Conservation (phyloP, 2,329 filamentous ascomycete genomes). For the Torrubiella hemipterigena region DNA sequence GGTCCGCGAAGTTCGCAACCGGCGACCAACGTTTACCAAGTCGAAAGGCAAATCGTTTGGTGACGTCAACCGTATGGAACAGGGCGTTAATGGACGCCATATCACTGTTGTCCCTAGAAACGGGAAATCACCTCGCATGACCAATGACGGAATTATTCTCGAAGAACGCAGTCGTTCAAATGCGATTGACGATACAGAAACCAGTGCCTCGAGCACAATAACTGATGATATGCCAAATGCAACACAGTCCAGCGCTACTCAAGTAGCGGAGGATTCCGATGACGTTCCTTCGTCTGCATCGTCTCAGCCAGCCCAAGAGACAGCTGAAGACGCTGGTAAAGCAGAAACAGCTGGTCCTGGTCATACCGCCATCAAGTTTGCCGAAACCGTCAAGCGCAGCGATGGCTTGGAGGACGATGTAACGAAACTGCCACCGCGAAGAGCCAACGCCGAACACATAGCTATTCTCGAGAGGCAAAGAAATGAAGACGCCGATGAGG, state of each 20-base stretch:
- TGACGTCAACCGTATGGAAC: constrained; percentile 39
- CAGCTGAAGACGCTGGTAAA: not conserved
- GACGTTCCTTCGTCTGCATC: not conserved
- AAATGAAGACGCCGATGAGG: constrained; percentile 53
- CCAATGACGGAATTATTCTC: constrained; percentile 47
- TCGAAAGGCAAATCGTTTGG: constrained; percentile 38
- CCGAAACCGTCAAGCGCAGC: constrained; percentile 50
- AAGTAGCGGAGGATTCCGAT: constrained; percentile 2
- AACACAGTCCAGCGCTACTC: too few relatives aligned
- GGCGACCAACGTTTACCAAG: constrained; percentile 53
- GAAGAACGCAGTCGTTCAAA: constrained; percentile 15
- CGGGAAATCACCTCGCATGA: constrained; percentile 41
- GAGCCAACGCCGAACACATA: constrained; percentile 65
- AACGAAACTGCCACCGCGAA: constrained; percentile 35
- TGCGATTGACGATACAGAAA: constrained; percentile 20
- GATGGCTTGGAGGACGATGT: constrained; percentile 39
- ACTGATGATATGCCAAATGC: too few relatives aligned
- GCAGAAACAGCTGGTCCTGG: constrained; percentile 6
- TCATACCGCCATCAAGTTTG: constrained; percentile 48
- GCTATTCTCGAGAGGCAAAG: constrained; percentile 79
- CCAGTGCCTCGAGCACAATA: too few relatives aligned
- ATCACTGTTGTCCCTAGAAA: constrained; percentile 55
- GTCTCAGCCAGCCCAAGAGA: constrained; percentile 1
- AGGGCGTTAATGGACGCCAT: constrained; percentile 50
- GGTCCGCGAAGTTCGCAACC: constrained; percentile 56